Percentiles rank a stretch among this genome's conserved stretches.
These are phyloP conservation scores for Xanthoparmelia taractica DNA, from an alignment of 495 filamentous ascomycete species.

Conservation along the genomic window DNA sequence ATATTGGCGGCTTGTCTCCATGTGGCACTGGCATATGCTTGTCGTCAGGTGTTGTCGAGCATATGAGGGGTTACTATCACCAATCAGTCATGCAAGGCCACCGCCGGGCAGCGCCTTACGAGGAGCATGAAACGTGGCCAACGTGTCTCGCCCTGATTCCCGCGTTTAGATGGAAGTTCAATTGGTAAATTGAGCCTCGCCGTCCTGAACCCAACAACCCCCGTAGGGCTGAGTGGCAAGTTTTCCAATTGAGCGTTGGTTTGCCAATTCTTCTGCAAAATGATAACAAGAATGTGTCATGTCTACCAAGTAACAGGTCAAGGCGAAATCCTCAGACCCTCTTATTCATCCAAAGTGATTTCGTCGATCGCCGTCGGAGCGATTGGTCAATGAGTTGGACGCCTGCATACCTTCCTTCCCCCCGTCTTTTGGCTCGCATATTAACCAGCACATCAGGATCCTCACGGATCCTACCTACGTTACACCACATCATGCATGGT, in stretches of 20 bases:
- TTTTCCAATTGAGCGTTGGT: neutral
- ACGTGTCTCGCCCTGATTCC: neutral
- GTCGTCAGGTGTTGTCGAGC: neutral
- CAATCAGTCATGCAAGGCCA: neutral
- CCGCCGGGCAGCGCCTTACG: neutral
- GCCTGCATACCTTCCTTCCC: neutral
- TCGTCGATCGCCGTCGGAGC: constrained; percentile 5
- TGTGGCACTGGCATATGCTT: neutral
- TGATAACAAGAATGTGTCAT: neutral
- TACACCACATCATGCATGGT: constrained; percentile 4
- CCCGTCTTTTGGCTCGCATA: constrained; percentile 7
- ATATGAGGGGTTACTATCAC: neutral
- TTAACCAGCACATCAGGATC: constrained; percentile 3
- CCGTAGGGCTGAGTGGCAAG: neutral
- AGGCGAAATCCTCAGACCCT: neutral
- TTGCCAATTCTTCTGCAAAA: neutral
- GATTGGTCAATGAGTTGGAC: constrained; percentile 5
- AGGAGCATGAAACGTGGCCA: constrained; percentile 10
- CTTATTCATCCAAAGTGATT: neutral
- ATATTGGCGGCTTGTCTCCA: neutral
- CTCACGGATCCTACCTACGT: neutral
- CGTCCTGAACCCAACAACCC: neutral
- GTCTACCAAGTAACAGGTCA: no score
- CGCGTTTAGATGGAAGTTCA: constrained; percentile 4
- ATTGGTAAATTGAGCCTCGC: constrained; percentile 14